These are phyloP conservation scores for Hyaloscypha finlandica DNA, from an alignment of 495 filamentous ascomycete genomes.

Conservation along the genomic window DNA sequence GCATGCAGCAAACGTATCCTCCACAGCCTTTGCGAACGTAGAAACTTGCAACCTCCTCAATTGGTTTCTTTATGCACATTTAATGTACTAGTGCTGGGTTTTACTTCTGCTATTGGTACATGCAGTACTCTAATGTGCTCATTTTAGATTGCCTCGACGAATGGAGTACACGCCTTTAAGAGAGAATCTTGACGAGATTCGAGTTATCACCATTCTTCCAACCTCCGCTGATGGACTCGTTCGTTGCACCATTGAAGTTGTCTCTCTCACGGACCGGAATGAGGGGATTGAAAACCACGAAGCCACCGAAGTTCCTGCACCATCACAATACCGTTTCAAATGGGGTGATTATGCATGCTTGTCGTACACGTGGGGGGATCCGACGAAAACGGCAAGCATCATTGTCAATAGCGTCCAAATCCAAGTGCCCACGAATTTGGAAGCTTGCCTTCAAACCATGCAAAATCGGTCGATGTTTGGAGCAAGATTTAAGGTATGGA, in stretches of 20 bases:
- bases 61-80: too few species aligned
- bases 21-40: too few species aligned
- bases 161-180: slow-evolving; percentile 13
- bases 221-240: not conserved
- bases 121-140: too few species aligned
- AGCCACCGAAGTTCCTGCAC: not conserved
- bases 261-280: slow-evolving; percentile 4
- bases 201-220: slow-evolving; percentile 12
- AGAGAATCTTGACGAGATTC: slow-evolving; percentile 20
- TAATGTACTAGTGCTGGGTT: too few species aligned
- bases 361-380: slow-evolving; percentile 20
- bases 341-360: slow-evolving; percentile 25
- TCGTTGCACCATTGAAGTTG: slow-evolving; percentile 14
- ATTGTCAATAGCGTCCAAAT: slow-evolving; percentile 14
- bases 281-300: not conserved
- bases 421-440: slow-evolving; percentile 5
- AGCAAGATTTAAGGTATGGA: slow-evolving; percentile 29
- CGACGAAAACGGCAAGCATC: not conserved
- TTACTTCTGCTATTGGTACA: too few species aligned
- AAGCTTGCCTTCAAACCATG: slow-evolving; percentile 15
- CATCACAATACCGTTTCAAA: slow-evolving; percentile 6
- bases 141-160: too few species aligned
- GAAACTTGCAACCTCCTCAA: too few species aligned
- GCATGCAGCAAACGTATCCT: too few species aligned
- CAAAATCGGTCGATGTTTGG: not conserved